Evolutionary conservation across 108 stramenopile genomes (phyloP).

Genomic region (Cyclostephanos invisitatus): DNA sequence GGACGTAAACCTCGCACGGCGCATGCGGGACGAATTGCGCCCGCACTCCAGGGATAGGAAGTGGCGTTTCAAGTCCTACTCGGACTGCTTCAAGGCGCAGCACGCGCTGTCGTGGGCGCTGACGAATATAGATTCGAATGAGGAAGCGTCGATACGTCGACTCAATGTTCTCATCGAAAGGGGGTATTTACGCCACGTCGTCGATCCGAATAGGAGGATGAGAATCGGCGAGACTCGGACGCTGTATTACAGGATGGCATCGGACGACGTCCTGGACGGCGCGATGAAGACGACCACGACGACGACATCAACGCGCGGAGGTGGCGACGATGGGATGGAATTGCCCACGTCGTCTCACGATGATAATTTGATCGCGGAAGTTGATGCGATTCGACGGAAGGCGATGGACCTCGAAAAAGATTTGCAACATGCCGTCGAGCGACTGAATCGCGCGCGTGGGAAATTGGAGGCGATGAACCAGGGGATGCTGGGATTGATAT

Average conservation of each 20-base stretch:
- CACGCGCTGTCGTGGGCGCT: constrained; percentile 42
- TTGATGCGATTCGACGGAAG: constrained; percentile 14
- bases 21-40: constrained; percentile 27
- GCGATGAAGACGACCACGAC: background rate
- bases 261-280: constrained; percentile 18
- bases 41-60: constrained; percentile 35
- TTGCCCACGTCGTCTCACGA: background rate
- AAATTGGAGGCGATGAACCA: constrained; percentile 43
- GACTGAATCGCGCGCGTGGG: constrained; percentile 35
- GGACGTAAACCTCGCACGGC: constrained; percentile 20
- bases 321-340: too few relatives aligned
- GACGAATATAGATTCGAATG: constrained; percentile 11
- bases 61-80: constrained; percentile 49
- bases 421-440: constrained; percentile 39
- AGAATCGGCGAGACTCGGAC: constrained; percentile 32
- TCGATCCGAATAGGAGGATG: constrained; percentile 34
- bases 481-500: constrained; percentile 23
- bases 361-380: background rate
- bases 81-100: constrained; percentile 34
- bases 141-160: constrained; percentile 26
- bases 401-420: constrained; percentile 37
- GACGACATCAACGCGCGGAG: too few relatives aligned
- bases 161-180: constrained; percentile 40
- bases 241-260: constrained; percentile 40
- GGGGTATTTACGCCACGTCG: constrained; percentile 41